Evolutionary conservation across 139 green algal genomes (phyloP).

Genomic region (Bryopsis sp.): DNA sequence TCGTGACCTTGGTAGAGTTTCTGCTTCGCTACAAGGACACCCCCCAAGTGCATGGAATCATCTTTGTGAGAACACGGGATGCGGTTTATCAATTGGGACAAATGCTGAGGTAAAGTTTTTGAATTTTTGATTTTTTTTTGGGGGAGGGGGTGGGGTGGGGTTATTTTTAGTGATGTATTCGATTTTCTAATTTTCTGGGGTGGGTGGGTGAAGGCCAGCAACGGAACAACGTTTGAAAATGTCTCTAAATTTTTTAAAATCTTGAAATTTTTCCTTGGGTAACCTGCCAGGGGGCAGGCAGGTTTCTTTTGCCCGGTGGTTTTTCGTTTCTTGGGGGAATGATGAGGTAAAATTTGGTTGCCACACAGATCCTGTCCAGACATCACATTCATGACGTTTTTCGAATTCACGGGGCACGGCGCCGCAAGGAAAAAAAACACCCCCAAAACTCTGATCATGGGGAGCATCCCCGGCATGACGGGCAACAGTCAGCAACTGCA

Average conservation of each 20-base stretch:
- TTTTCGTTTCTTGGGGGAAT: neutral
- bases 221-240: conserved; percentile 3
- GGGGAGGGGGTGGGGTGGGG: no score
- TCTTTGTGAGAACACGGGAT: neutral
- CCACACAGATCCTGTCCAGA: no score
- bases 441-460: no score
- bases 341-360: neutral
- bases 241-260: neutral
- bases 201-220: no score
- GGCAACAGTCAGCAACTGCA: no score
- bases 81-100: neutral
- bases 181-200: no score
- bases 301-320: conserved; percentile 21
- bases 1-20: no score
- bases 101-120: neutral
- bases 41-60: neutral
- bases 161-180: no score
- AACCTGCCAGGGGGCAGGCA: conserved; percentile 17
- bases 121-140: no score
- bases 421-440: neutral
- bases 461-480: no score
- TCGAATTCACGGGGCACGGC: conserved; percentile 27
- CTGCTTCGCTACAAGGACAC: no score
- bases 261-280: neutral
- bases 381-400: conserved; percentile 13